Conservation (phyloP, 495 filamentous ascomycete genomes). For the Podospora comata region DNA sequence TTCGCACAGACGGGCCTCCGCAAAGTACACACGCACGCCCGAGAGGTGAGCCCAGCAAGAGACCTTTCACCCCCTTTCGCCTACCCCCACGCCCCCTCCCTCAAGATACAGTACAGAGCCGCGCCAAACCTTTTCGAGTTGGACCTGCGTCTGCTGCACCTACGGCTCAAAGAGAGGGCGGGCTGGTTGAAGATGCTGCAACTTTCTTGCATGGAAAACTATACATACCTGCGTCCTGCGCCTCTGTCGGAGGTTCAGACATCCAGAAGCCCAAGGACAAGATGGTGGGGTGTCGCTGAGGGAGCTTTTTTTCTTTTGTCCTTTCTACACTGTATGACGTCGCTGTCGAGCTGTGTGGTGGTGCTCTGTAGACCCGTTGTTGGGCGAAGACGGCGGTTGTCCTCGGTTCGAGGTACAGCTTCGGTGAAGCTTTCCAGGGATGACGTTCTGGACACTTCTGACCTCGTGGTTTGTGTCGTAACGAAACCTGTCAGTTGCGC, state of each 20-base stretch:
- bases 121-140: conserved; percentile 32
- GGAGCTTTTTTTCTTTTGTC: no score
- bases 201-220: not conserved
- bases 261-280: conserved; percentile 10
- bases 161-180: conserved; percentile 4
- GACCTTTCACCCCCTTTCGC: conserved; percentile 4
- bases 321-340: not conserved
- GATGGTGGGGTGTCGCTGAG: conserved; percentile 11
- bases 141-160: conserved; percentile 35
- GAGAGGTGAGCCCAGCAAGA: conserved; percentile 22
- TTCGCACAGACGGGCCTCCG: conserved; percentile 12
- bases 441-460: not conserved
- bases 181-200: not conserved
- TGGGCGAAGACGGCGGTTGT: not conserved
- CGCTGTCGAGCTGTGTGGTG: not conserved
- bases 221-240: not conserved
- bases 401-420: not conserved
- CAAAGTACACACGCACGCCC: conserved; percentile 12
- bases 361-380: not conserved
- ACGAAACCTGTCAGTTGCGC: conserved; percentile 14
- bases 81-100: conserved; percentile 12
- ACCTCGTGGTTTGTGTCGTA: conserved; percentile 13
- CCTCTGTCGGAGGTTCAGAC: not conserved
- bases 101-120: conserved; percentile 11
- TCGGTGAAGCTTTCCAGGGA: not conserved